A percentile compares a stretch with the other conserved stretches of the same genome.
These are phyloP conservation scores for Prunus mongolica DNA, from an alignment of 306 rosid genomes.

Conservation along the genomic window DNA sequence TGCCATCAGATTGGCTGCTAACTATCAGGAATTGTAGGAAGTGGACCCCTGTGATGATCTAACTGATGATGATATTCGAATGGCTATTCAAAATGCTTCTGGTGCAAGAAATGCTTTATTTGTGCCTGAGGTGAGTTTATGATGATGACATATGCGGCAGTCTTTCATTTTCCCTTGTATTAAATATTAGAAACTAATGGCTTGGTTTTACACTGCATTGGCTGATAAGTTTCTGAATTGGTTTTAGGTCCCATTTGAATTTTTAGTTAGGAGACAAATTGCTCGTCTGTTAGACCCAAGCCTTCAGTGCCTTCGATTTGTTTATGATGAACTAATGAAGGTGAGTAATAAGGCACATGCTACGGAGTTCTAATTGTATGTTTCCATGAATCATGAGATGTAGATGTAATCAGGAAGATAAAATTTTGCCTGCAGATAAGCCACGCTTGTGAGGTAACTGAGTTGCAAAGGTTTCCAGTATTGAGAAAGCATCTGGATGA, in stretches of 20 bases:
- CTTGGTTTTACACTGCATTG: not conserved
- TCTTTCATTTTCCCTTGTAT: not conserved
- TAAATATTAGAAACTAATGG: not conserved
- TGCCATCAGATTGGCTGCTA: not conserved
- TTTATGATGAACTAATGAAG: slow-evolving; percentile 39
- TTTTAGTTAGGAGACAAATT: slow-evolving; percentile 37
- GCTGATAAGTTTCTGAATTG: not conserved
- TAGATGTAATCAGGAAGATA: not conserved
- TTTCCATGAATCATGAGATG: slow-evolving; percentile 4
- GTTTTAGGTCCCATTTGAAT: slow-evolving; percentile 43
- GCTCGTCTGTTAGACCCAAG: slow-evolving; percentile 43
- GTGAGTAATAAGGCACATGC: slow-evolving; percentile 17
- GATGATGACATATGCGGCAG: slow-evolving; percentile 4
- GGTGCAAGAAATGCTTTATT: slow-evolving; percentile 39
- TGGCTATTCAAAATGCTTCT: slow-evolving; percentile 42
- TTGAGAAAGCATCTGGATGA: slow-evolving; percentile 41
- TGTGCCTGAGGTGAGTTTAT: slow-evolving; percentile 39
- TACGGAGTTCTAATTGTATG: not conserved
- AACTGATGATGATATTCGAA: slow-evolving; percentile 39
- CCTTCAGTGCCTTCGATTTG: slow-evolving; percentile 41
- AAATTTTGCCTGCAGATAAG: slow-evolving; percentile 33
- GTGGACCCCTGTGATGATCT: slow-evolving; percentile 42
- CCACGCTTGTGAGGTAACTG: slow-evolving; percentile 27
- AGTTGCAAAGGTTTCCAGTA: slow-evolving; percentile 37
- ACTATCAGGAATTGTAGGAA: slow-evolving; percentile 29